Base-by-base conservation (phyloP, 2,329 filamentous ascomycete genomes). In the Bertia moriformis region DNA sequence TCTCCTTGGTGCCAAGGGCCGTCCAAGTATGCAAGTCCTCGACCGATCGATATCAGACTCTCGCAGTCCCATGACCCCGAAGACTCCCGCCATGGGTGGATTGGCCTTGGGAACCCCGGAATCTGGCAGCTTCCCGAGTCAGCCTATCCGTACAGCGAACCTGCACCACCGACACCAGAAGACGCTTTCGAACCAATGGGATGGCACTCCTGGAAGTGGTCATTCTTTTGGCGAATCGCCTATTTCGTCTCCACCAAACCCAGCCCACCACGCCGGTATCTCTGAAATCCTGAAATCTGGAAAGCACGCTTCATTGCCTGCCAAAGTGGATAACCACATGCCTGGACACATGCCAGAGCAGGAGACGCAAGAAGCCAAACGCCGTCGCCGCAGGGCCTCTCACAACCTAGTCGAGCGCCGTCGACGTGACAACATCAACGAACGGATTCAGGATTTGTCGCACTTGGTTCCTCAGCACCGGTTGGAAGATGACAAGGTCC, bases 361-460 rank as follows among this genome's bases (percentile, higher is more conserved):
- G 15, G 32, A 79, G 48, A 69, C 73, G 2, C 73, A 78, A 48
- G 77, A 81, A 51, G 75, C 74, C 18, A 82, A 82, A 61, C 70
- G 74, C 46, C 69, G 73, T 43, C 66, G 75, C 40, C 67, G 77
- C 41, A 66, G 77, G 38, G 77, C 79, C 46, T 80, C 75, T 3
- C 77, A 82, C 60, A 82, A 82, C 51, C 60, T 78, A 44, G 77
- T 82, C 13, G 77, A 82, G 53, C 74, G 77, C 37, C 67, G 77
- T 39, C 70, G 77, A 41, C 69, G 77, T 40, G 77, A 82, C 57
- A 81, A 81, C 51, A 82, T 82, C 60, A 82, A 82, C 47, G 77
- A 82, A 54, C 71, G 77, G 18, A 82, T 82, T 42, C 76, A 81
- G 47, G 77, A 82, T 49, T 62, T 82, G 19, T 78, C 76, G 17